These are phyloP conservation scores for Phytopythium delawarense DNA, from an alignment of 352 stramenopile species.

Conservation along the genomic window DNA sequence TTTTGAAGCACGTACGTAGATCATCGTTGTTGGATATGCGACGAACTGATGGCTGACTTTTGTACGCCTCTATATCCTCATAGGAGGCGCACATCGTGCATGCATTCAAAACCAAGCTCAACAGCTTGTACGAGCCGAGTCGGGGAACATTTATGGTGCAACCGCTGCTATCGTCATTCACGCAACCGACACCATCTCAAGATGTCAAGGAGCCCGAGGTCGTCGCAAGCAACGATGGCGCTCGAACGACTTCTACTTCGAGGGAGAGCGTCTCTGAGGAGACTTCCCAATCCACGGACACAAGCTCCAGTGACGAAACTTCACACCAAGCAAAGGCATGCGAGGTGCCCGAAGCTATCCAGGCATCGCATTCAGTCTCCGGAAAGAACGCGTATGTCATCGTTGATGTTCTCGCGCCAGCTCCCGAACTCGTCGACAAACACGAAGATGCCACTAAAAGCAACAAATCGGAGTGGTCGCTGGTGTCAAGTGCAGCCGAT, in stretches of 20 bases:
- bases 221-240: neutral
- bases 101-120: slow-evolving; percentile 50
- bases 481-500: neutral
- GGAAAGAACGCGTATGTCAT: neutral
- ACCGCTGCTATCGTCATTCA: slow-evolving; percentile 42
- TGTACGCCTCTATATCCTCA: neutral
- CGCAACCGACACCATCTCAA: slow-evolving; percentile 18
- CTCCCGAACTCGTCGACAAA: neutral
- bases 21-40: neutral
- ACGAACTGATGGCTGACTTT: neutral
- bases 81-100: slow-evolving; percentile 60
- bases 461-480: neutral
- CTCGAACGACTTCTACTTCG: neutral
- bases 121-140: slow-evolving; percentile 58
- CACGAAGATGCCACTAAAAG: neutral
- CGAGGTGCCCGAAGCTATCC: neutral
- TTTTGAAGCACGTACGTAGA: slow-evolving; percentile 63
- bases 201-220: slow-evolving; percentile 1
- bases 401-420: neutral
- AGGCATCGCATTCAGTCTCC: neutral
- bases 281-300: neutral
- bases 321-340: neutral
- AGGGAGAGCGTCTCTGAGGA: neutral
- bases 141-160: slow-evolving; percentile 61
- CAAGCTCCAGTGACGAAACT: neutral